Evolutionary conservation across 2,329 filamentous ascomycete genomes (phyloP).

Genomic region (Microdochium bolleyi): DNA sequence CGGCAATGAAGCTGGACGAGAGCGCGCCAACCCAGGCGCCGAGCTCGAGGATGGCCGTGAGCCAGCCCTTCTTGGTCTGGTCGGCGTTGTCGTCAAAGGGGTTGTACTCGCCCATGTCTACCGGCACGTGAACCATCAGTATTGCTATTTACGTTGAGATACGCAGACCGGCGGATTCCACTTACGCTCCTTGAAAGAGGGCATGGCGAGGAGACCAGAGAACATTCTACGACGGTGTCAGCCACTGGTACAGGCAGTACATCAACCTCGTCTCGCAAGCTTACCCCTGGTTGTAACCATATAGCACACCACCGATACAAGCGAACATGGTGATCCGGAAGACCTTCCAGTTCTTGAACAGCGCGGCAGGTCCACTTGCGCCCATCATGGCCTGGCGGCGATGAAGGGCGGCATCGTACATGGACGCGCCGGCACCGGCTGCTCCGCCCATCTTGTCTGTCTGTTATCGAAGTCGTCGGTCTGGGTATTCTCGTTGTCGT

Average conservation of each 20-base stretch:
- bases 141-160: constrained; percentile 2
- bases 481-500: background rate
- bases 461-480: constrained; percentile 10
- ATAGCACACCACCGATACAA: constrained; percentile 53
- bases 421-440: constrained; percentile 18
- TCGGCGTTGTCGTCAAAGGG: constrained; percentile 32
- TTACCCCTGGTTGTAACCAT: constrained; percentile 66
- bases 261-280: no score
- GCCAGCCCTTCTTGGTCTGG: constrained; percentile 49
- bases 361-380: constrained; percentile 30
- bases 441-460: constrained; percentile 26
- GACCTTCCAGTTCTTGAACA: constrained; percentile 53
- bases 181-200: constrained; percentile 41
- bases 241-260: background rate
- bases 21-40: constrained; percentile 72
- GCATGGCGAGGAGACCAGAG: constrained; percentile 58
- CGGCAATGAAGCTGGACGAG: constrained; percentile 63
- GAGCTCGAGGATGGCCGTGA: constrained; percentile 63
- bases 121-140: background rate
- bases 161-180: constrained; percentile 1
- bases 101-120: constrained; percentile 50
- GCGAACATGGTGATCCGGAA: constrained; percentile 54
- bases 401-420: constrained; percentile 43
- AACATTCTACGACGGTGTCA: constrained; percentile 38
- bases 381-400: constrained; percentile 47